A percentile compares a stretch with the other conserved stretches of the same genome.
These are phyloP conservation scores for Trichoderma citrinoviride DNA, from an alignment of 2,329 filamentous ascomycete genomes.

Conservation along the genomic window DNA sequence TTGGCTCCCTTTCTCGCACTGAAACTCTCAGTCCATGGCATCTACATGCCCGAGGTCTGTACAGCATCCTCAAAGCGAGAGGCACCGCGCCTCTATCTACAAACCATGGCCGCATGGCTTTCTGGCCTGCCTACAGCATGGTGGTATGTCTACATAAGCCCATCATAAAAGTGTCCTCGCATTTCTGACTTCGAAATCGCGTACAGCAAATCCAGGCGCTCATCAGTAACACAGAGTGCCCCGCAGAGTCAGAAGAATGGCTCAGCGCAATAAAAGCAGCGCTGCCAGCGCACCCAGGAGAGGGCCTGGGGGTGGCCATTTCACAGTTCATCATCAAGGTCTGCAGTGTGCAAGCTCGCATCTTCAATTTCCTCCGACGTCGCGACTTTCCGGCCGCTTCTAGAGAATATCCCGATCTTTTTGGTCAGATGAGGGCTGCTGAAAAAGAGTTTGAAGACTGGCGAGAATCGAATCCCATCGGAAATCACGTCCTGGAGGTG, in stretches of 20 bases:
- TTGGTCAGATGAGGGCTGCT: constrained; percentile 30
- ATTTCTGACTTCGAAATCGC: constrained; percentile 21
- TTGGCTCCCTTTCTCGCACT: constrained; percentile 36
- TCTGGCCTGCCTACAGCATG: constrained; percentile 41
- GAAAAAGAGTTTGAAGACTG: constrained; percentile 27
- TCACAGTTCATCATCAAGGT: constrained; percentile 31
- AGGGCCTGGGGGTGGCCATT: constrained; percentile 32
- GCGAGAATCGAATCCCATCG: constrained; percentile 18
- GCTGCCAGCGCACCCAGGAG: constrained; percentile 27
- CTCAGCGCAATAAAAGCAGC: constrained; percentile 32
- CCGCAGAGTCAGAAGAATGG: constrained; percentile 39
- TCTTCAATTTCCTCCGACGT: constrained; percentile 29
- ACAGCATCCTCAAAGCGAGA: constrained; percentile 38
- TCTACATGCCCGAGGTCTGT: constrained; percentile 37
- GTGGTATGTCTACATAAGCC: constrained; percentile 33
- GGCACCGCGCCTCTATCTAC: constrained; percentile 31
- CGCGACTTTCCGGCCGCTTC: constrained; percentile 33
- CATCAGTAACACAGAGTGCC: constrained; percentile 34
- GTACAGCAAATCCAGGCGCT: constrained; percentile 40
- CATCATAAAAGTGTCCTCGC: not conserved
- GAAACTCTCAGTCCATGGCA: constrained; percentile 37
- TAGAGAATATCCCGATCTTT: constrained; percentile 30
- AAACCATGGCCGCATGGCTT: constrained; percentile 31
- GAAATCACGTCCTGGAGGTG: constrained; percentile 25
- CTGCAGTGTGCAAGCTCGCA: constrained; percentile 31